Evolutionary conservation across 2,329 filamentous ascomycete genomes (phyloP).

Genomic region (Epichloe festucae): DNA sequence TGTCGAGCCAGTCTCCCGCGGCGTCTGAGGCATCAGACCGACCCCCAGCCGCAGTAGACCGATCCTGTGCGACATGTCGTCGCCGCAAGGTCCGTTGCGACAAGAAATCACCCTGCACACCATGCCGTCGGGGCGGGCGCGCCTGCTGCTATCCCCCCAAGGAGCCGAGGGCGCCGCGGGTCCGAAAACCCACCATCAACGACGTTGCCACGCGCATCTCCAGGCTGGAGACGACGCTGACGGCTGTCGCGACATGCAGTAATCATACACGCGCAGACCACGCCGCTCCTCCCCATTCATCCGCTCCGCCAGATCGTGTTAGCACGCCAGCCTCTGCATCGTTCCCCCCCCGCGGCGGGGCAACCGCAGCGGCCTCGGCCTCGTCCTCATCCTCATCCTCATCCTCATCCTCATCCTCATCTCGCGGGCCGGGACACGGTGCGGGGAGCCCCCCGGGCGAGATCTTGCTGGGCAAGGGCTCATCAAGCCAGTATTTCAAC

Average conservation of each 20-base stretch:
- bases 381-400: neutral
- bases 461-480: constrained; percentile 19
- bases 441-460: constrained; percentile 8
- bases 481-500: constrained; percentile 23
- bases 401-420: neutral
- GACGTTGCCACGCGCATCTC: constrained; percentile 24
- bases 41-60: constrained; percentile 5
- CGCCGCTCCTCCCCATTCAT: neutral
- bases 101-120: constrained; percentile 56
- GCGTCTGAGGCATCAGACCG: neutral
- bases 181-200: constrained; percentile 17
- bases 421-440: neutral
- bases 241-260: neutral
- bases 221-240: constrained; percentile 18
- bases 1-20: neutral
- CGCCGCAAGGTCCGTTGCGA: constrained; percentile 58
- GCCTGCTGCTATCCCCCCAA: constrained; percentile 18
- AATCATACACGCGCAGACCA: neutral
- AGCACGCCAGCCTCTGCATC: too few relatives aligned
- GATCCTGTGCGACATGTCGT: constrained; percentile 28
- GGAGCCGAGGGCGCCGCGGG: constrained; percentile 13
- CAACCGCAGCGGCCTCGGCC: neutral
- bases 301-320: neutral
- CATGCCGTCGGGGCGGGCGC: constrained; percentile 40
- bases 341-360: too few relatives aligned